A percentile compares a stretch with the other conserved stretches of the same genome.
Conservation (phyloP, 2,329 filamentous ascomycete species). For the Stagonosporopsis rhizophila region DNA sequence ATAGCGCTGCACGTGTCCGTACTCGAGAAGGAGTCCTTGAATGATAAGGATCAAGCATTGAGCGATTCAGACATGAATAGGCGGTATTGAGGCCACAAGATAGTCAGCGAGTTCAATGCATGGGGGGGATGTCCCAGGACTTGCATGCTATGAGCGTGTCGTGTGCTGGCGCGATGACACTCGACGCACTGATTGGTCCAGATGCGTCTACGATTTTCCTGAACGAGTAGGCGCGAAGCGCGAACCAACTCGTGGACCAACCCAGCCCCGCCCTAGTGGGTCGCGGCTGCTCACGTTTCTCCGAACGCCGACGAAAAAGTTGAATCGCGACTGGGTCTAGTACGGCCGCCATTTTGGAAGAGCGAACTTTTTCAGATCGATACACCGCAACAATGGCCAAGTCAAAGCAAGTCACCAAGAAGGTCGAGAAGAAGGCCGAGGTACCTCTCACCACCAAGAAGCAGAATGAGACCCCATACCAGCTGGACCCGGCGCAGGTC, state of each 20-base stretch:
- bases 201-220: conserved; percentile 11
- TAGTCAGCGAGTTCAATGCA: background rate
- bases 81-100: background rate
- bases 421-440: conserved; percentile 36
- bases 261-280: conserved; percentile 23
- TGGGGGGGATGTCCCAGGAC: conserved; percentile 15
- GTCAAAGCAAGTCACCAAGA: conserved; percentile 34
- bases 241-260: background rate
- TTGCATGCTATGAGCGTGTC: conserved; percentile 30
- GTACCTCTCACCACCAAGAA: conserved; percentile 48
- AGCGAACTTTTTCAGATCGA: conserved; percentile 19
- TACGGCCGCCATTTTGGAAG: conserved; percentile 24
- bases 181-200: conserved; percentile 41
- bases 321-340: conserved; percentile 21
- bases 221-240: conserved; percentile 13
- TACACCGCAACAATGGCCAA: conserved; percentile 39
- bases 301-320: conserved; percentile 24
- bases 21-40: background rate
- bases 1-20: background rate
- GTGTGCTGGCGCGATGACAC: conserved; percentile 26
- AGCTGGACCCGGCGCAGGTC: conserved; percentile 59
- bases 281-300: conserved; percentile 18
- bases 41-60: background rate
- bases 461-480: conserved; percentile 49
- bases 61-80: background rate